These are phyloP conservation scores for Chlorella sorokiniana DNA, from an alignment of 139 green algal genomes.

Conservation along the genomic window DNA sequence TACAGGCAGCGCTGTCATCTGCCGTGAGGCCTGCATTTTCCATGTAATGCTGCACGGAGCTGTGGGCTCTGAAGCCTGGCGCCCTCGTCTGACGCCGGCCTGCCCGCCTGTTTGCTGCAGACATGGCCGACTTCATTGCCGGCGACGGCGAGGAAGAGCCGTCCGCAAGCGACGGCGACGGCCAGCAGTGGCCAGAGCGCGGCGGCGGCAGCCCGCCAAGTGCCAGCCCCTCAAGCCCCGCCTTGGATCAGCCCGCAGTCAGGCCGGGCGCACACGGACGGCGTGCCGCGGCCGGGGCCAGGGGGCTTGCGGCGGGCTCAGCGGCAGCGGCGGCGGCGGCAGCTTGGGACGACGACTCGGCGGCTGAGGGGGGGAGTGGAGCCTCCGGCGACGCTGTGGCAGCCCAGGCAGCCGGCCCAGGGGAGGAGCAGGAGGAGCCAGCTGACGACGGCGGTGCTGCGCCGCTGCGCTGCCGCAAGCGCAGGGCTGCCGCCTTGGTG, in stretches of 20 bases:
- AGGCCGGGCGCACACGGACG: not conserved
- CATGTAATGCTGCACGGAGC: not conserved
- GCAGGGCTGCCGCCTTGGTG: not conserved
- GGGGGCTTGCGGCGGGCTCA: not conserved
- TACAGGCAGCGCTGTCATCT: not conserved
- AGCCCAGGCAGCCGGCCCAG: not conserved
- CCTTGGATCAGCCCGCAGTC: not conserved
- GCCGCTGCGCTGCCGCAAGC: not conserved
- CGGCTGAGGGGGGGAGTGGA: not conserved
- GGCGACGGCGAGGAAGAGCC: not conserved
- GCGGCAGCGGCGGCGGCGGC: not conserved
- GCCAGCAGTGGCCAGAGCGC: not conserved
- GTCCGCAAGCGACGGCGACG: not conserved
- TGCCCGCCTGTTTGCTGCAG: not conserved
- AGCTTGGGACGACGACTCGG: not conserved
- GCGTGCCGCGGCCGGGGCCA: not conserved
- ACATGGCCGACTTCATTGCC: slow-evolving; percentile 23
- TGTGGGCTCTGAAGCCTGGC: not conserved
- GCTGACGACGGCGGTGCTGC: not conserved
- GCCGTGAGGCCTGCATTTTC: not conserved
- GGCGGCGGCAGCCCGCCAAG: not conserved
- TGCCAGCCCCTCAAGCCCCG: not conserved
- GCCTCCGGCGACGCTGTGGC: not conserved
- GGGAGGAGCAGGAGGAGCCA: not conserved
- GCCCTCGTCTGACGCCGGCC: not conserved